Conservation (phyloP, 345 rosid genomes). For the Bruguiera sexangula region DNA sequence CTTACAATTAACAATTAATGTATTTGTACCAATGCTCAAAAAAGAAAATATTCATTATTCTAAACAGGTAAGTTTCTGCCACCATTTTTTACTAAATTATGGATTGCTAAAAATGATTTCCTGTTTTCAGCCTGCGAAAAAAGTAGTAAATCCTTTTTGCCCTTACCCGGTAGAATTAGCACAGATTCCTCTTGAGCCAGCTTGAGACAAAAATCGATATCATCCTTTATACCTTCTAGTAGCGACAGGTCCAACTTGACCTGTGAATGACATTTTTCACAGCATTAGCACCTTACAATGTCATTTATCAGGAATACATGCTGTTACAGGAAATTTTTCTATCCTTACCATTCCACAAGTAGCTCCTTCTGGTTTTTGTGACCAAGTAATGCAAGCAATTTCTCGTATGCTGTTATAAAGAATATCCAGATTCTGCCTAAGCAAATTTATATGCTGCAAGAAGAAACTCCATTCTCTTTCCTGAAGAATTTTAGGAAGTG, state of each 20-base stretch:
- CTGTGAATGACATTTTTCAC: constrained; percentile 12
- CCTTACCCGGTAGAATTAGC: constrained; percentile 34
- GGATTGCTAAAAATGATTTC: background rate
- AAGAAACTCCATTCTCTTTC: no score
- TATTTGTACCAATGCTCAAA: no score
- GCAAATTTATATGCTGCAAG: no score
- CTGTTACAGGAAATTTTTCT: background rate
- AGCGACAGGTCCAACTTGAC: constrained; percentile 27
- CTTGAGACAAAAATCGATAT: constrained; percentile 38
- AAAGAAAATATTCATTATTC: no score
- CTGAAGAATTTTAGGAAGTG: no score
- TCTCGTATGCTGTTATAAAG: background rate
- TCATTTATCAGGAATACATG: background rate
- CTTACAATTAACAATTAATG: no score
- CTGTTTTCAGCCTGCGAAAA: background rate
- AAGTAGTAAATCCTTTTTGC: background rate
- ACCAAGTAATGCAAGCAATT: background rate
- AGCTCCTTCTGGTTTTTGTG: background rate
- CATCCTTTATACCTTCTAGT: constrained; percentile 36
- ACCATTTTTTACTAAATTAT: background rate
- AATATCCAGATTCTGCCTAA: no score
- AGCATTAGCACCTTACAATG: background rate
- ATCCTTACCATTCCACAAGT: background rate
- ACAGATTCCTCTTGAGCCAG: constrained; percentile 40
- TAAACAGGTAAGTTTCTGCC: no score